These are phyloP conservation scores for Mycosphaerella sp. DNA, from an alignment of 2,329 filamentous ascomycete genomes.

Conservation along the genomic window DNA sequence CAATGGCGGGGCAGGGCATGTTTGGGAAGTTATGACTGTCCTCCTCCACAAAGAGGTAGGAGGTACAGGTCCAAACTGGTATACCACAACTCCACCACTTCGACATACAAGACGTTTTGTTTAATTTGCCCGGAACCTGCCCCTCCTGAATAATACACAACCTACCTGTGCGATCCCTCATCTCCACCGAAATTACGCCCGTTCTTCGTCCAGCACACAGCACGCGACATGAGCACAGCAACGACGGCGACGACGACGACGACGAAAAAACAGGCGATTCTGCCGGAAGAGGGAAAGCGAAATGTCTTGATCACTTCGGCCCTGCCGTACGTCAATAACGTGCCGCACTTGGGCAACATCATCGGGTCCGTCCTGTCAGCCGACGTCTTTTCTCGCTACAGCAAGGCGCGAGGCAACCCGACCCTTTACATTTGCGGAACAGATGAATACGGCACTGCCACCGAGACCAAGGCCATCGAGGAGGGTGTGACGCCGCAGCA, in stretches of 20 bases:
- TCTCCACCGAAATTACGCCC: not conserved
- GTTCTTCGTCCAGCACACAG: not conserved
- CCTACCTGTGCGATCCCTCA: no score
- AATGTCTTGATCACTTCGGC: slow-evolving; percentile 90
- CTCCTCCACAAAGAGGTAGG: no score
- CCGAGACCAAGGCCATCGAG: slow-evolving; percentile 90
- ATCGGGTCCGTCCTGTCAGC: slow-evolving; percentile 82
- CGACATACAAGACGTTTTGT: no score
- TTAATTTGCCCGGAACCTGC: no score
- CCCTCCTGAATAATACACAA: no score
- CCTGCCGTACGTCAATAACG: slow-evolving; percentile 74
- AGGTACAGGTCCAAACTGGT: no score
- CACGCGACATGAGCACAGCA: slow-evolving; percentile 10
- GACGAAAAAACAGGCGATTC: slow-evolving; percentile 29
- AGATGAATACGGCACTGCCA: slow-evolving; percentile 94
- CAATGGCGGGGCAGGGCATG: no score
- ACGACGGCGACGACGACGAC: not conserved
- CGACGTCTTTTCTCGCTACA: slow-evolving; percentile 69
- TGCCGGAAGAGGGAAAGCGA: slow-evolving; percentile 54
- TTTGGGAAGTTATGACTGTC: no score
- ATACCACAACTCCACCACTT: no score
- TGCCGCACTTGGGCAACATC: slow-evolving; percentile 78
- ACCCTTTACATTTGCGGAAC: slow-evolving; percentile 83
- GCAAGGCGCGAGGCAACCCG: slow-evolving; percentile 69
- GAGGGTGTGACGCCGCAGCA: slow-evolving; percentile 74